Base-by-base conservation (phyloP, 371 early-diverging fungal genomes). In the Mucor saturninus region DNA sequence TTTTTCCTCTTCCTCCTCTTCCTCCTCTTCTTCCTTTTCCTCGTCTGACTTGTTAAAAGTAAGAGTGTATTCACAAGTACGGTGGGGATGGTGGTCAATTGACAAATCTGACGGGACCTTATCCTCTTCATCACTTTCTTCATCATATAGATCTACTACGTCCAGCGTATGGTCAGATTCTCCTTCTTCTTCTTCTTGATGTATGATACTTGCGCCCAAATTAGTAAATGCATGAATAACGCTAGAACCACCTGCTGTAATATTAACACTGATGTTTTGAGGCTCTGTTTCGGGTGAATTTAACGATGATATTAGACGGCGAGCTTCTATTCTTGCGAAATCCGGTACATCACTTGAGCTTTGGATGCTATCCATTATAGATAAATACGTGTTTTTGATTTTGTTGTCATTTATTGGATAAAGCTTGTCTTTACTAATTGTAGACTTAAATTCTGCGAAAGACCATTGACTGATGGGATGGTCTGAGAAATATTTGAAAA, bases 401-500 rank as follows among this genome's bases (percentile, higher is more conserved):
- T 59, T 59, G 7, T n/a, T n/a, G 6, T 1, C 39, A 49, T 59
- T 40, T 52, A 38, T 11, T 1, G 39, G 39, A 8, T 11, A 8
- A 8, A 11, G 2, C 1, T 42, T 40, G 52, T 30, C 52, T 39
- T 59, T 43, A 60, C 43, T 52, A n/a, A 60, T 5, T 52, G 53
- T 14, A 53, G 45, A 13, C 13, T 53, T 28, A 8, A 45, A 61
- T 9, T 61, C 37, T 55, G 38, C 49, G 30, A 49, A 62, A 38
- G 62, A 62, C 48, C 62, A 62, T 49, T 62, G 30, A 13, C 48
- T 55, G 11, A 62, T 55, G 49, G 55, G 50, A 46, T 55, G 37
- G 0, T 62, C 62, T 15, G 56, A 54, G 50, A 49, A 55, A 40
- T 55, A 62, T 62, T 62, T 39, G 21, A 62, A 13, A n/a, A 30